Conservation (phyloP, 2,329 filamentous ascomycete species). For the Pyricularia pennisetigena region DNA sequence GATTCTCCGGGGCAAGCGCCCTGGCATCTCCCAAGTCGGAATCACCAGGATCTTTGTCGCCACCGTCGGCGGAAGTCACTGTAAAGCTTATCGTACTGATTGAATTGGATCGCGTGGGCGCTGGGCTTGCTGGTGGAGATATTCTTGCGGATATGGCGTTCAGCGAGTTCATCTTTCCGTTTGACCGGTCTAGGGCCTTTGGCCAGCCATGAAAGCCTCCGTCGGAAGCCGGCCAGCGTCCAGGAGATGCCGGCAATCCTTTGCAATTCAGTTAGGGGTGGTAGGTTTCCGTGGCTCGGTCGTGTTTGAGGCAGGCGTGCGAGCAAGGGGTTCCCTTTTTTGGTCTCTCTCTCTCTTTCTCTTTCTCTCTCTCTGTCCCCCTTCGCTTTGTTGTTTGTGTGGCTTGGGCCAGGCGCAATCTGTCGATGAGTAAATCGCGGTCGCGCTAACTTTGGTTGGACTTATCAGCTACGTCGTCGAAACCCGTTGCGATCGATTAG, state of each 20-base stretch:
- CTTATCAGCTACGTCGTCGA: background rate
- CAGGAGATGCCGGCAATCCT: background rate
- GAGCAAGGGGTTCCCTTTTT: background rate
- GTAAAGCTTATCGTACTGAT: constrained; percentile 41
- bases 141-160: constrained; percentile 87
- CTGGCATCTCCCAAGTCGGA: background rate
- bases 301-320: background rate
- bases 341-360: too few relatives aligned
- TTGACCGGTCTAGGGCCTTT: constrained; percentile 17
- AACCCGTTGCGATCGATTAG: background rate
- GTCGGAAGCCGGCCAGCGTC: constrained; percentile 6
- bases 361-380: background rate
- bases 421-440: background rate
- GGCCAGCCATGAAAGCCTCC: constrained; percentile 40
- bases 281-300: background rate
- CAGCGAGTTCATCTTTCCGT: constrained; percentile 84
- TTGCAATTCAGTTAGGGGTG: background rate
- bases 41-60: constrained; percentile 14
- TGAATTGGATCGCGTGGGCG: constrained; percentile 51
- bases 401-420: background rate
- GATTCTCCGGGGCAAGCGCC: background rate
- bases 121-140: constrained; percentile 47
- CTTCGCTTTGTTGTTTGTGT: background rate
- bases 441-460: background rate
- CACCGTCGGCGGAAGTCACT: constrained; percentile 26